A percentile compares a stretch with the other conserved stretches of the same genome.
Evolutionary conservation across 169 alveolate genomes (phyloP).

Genomic region (Eimeria maxima): DNA sequence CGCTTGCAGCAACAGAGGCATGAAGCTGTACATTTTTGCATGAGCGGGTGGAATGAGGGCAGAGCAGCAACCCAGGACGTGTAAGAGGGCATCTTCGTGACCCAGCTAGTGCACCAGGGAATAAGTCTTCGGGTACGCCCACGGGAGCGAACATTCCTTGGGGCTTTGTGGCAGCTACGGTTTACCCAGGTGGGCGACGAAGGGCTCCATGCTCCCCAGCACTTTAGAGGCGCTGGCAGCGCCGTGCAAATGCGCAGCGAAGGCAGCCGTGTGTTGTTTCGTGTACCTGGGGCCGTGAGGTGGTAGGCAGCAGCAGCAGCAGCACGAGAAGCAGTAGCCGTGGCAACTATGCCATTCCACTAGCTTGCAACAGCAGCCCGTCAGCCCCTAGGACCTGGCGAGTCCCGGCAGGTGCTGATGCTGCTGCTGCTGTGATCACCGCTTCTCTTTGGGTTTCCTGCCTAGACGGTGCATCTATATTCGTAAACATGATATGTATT

Average conservation of each 20-base stretch:
- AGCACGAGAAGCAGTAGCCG: neutral
- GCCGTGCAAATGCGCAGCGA: neutral
- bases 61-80: neutral
- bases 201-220: neutral
- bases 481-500: neutral
- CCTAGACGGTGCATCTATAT: neutral
- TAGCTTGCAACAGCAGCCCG: neutral
- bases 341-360: neutral
- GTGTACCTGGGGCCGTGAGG: neutral
- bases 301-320: neutral
- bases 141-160: neutral
- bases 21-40: neutral
- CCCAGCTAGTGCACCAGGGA: slow-evolving; percentile 19
- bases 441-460: slow-evolving; percentile 2
- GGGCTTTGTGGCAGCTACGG: neutral
- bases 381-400: neutral
- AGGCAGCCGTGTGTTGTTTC: neutral
- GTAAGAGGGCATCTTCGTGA: neutral
- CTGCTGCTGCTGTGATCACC: neutral
- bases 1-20: slow-evolving; percentile 3
- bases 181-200: neutral
- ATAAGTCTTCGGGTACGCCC: neutral
- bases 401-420: slow-evolving; percentile 1
- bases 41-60: neutral
- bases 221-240: neutral